Conservation (phyloP, 129 eudicot species). For the Kitagawia praeruptora region DNA sequence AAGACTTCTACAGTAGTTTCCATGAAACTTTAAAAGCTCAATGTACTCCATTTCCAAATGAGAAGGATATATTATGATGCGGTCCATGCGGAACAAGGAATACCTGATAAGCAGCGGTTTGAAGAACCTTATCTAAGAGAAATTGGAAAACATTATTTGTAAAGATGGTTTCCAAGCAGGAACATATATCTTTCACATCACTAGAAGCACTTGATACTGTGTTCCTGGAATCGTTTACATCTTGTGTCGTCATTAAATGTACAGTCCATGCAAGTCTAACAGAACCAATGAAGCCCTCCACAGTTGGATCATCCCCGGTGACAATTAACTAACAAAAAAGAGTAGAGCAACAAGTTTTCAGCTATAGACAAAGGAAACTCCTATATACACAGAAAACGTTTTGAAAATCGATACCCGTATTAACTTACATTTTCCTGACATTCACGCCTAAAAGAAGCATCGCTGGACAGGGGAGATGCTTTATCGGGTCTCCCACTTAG, state of each 20-base stretch:
- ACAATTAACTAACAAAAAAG: slow-evolving; percentile 50
- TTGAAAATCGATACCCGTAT: background rate
- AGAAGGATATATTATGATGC: background rate
- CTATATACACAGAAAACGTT: background rate
- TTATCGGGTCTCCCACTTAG: slow-evolving; percentile 64
- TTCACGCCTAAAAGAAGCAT: slow-evolving; percentile 68
- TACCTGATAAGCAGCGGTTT: slow-evolving; percentile 93
- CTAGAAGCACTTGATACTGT: slow-evolving; percentile 30
- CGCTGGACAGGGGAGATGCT: slow-evolving; percentile 51
- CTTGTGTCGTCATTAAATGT: slow-evolving; percentile 69
- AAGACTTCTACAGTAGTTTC: background rate
- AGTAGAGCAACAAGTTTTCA: slow-evolving; percentile 10
- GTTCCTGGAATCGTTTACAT: slow-evolving; percentile 50
- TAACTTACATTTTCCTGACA: slow-evolving; percentile 74
- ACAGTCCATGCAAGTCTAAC: slow-evolving; percentile 92
- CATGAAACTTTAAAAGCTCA: background rate
- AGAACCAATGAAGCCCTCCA: slow-evolving; percentile 79
- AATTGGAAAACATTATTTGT: slow-evolving; percentile 78
- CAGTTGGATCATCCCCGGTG: slow-evolving; percentile 51
- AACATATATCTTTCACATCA: slow-evolving; percentile 44
- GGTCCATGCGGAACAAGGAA: too few species aligned
- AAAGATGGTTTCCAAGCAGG: slow-evolving; percentile 73
- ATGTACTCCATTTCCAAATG: background rate
- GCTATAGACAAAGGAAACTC: background rate
- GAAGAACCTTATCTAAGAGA: slow-evolving; percentile 70